Evolutionary conservation across 1,139 yeast genomes (phyloP).

Genomic region (Yamadazyma triangularis): DNA sequence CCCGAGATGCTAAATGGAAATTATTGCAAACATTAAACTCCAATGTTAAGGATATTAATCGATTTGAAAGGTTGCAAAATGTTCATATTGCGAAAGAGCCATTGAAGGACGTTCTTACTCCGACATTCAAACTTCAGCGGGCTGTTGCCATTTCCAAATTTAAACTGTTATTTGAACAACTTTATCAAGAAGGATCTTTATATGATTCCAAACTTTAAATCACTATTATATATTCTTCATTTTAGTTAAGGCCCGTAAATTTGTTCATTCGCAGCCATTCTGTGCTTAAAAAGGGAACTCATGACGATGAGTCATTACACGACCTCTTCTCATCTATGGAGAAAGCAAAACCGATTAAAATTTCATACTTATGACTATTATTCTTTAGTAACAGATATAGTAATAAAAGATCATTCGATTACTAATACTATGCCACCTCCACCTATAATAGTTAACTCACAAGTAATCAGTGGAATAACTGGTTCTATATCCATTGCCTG

Average conservation of each 20-base stretch:
- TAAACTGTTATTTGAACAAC: constrained; percentile 35
- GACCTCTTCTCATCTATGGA: too few species aligned
- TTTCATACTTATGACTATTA: too few species aligned
- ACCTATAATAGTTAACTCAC: constrained; percentile 66
- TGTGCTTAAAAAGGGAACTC: too few species aligned
- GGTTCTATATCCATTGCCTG: constrained; percentile 94
- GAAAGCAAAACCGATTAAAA: too few species aligned
- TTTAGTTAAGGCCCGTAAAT: too few species aligned
- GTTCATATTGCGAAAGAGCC: constrained; percentile 31
- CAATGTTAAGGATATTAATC: constrained; percentile 19
- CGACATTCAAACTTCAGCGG: constrained; percentile 33
- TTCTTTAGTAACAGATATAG: too few species aligned
- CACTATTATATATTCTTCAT: too few species aligned
- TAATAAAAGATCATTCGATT: too few species aligned
- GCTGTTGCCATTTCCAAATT: constrained; percentile 35
- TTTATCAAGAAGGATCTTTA: constrained; percentile 54
- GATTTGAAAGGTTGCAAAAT: constrained; percentile 31
- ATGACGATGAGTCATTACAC: too few species aligned
- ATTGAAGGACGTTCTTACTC: constrained; percentile 34
- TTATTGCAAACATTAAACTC: constrained; percentile 22
- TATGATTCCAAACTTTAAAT: constrained; percentile 2
- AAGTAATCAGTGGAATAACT: constrained; percentile 79
- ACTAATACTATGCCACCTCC: constrained; percentile 48
- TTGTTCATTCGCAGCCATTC: too few species aligned
- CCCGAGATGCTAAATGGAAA: constrained; percentile 16